phyloP scores from a whole-genome alignment of 2,329 filamentous ascomycete species.

The Paradendryphiella salina region DNA sequence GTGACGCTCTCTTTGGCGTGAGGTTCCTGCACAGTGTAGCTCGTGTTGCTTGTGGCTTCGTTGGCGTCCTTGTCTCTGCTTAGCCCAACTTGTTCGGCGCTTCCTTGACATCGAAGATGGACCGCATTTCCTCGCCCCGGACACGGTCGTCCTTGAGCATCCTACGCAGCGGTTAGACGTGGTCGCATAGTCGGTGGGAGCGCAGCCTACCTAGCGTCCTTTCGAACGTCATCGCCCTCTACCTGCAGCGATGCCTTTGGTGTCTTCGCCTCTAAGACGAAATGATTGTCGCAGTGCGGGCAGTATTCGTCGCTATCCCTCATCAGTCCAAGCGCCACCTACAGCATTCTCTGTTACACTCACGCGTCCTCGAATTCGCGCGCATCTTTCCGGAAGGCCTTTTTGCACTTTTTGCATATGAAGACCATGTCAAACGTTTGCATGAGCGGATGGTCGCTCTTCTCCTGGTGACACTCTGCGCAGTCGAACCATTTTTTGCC shows the following conservation, averaged over 20 bases:
- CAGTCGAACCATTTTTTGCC: conserved; percentile 99
- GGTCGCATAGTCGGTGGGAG: too few species aligned
- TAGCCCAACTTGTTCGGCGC: conserved; percentile 77
- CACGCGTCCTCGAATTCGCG: conserved; percentile 81
- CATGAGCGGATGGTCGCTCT: conserved; percentile 73
- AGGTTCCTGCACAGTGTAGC: background rate
- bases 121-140: conserved; percentile 60
- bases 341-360: background rate
- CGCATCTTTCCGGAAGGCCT: conserved; percentile 94
- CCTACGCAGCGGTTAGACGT: conserved; percentile 42
- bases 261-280: conserved; percentile 83
- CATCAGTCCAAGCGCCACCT: conserved; percentile 6
- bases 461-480: conserved; percentile 87
- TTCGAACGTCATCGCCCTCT: conserved; percentile 85
- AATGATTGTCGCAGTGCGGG: conserved; percentile 98
- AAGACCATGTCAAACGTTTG: conserved; percentile 89
- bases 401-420: conserved; percentile 98
- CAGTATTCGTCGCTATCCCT: conserved; percentile 84
- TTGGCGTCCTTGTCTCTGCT: conserved; percentile 23
- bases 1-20: conserved; percentile 10
- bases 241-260: conserved; percentile 82
- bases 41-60: conserved; percentile 1
- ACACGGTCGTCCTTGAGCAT: conserved; percentile 93
- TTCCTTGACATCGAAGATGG: conserved; percentile 76
- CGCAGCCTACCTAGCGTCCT: conserved; percentile 66